Conservation (phyloP, 768 basidiomycete genomes). For the Calocera viscosa region DNA sequence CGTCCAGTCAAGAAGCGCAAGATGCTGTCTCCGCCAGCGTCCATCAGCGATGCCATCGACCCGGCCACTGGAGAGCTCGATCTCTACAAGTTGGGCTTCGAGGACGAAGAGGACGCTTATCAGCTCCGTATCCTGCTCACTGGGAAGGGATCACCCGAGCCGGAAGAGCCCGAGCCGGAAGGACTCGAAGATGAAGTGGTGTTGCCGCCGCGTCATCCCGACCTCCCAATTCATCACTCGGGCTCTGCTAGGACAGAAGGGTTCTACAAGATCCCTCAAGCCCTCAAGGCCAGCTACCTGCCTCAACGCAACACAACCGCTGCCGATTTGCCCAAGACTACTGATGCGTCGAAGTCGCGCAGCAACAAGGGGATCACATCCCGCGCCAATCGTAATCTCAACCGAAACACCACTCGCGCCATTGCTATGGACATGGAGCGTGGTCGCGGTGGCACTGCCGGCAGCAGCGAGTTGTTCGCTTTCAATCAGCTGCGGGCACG, state of each 20-base stretch:
- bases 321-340: constrained; percentile 14
- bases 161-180: constrained; percentile 13
- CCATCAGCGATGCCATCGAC: background rate
- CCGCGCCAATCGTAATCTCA: constrained; percentile 4
- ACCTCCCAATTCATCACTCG: constrained; percentile 59
- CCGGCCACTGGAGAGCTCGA: constrained; percentile 16
- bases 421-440: constrained; percentile 7
- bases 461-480: constrained; percentile 36
- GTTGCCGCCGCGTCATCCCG: constrained; percentile 23
- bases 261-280: constrained; percentile 86
- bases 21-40: constrained; percentile 2
- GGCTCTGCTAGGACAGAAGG: constrained; percentile 90
- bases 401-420: background rate
- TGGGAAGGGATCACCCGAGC: constrained; percentile 16
- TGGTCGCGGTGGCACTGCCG: background rate
- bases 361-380: constrained; percentile 6
- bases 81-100: constrained; percentile 24
- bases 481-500: constrained; percentile 97
- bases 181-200: constrained; percentile 19
- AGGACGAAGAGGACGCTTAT: constrained; percentile 30
- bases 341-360: background rate
- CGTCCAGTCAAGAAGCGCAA: background rate
- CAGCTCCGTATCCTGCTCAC: constrained; percentile 14
- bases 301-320: constrained; percentile 47
- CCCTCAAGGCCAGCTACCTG: constrained; percentile 84